Evolutionary conservation across 2,329 filamentous ascomycete genomes (phyloP).

Genomic region (Penicillium occitanis): DNA sequence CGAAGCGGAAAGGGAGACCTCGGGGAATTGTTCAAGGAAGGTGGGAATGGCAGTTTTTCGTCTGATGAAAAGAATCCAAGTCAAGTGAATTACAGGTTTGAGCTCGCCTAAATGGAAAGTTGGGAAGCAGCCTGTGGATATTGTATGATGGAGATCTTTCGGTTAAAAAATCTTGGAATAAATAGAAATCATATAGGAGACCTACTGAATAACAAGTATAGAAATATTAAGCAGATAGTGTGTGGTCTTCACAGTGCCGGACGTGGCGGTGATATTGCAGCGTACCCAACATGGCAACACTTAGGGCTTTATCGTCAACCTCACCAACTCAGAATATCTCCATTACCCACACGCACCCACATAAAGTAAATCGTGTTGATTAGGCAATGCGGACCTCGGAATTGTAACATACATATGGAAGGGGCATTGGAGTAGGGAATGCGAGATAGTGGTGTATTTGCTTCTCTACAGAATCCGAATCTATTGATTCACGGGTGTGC

Average conservation of each 20-base stretch:
- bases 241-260: too few relatives aligned
- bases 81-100: constrained; percentile 2
- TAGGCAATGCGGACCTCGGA: too few relatives aligned
- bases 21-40: neutral
- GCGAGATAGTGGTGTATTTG: too few relatives aligned
- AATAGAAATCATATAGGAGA: neutral
- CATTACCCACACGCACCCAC: too few relatives aligned
- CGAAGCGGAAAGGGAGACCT: neutral
- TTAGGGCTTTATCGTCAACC: neutral
- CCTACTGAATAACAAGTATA: neutral
- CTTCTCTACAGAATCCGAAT: too few relatives aligned
- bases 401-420: too few relatives aligned
- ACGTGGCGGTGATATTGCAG: neutral
- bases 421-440: too few relatives aligned
- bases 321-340: too few relatives aligned
- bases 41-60: neutral
- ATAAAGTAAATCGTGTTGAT: too few relatives aligned
- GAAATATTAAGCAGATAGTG: neutral
- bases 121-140: neutral
- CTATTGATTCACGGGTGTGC: too few relatives aligned
- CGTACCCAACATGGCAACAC: neutral
- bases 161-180: neutral
- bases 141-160: neutral
- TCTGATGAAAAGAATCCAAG: neutral
- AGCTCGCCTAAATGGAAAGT: neutral